Conservation (phyloP, 441 rosid genomes). For the Kokia cookei region DNA sequence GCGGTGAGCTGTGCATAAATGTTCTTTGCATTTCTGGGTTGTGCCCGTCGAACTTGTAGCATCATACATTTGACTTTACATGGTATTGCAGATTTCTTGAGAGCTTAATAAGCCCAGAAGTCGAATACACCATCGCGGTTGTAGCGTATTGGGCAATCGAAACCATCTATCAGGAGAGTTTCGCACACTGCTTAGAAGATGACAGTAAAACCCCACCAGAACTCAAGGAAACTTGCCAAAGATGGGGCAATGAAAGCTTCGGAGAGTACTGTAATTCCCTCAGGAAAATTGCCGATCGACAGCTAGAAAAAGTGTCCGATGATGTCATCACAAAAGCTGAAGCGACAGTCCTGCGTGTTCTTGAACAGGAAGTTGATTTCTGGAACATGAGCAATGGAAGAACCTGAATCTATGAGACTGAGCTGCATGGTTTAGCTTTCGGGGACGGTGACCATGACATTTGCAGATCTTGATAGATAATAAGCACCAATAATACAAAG, state of each 20-base stretch:
- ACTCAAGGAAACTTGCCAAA: conserved; percentile 36
- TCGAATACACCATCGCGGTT: conserved; percentile 30
- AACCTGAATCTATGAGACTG: conserved; percentile 7
- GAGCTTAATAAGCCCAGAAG: conserved; percentile 36
- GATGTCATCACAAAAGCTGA: conserved; percentile 34
- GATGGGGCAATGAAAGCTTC: conserved; percentile 54
- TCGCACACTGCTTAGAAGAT: conserved; percentile 43
- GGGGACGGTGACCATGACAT: background rate
- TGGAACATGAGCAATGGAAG: conserved; percentile 45
- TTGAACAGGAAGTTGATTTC: conserved; percentile 46
- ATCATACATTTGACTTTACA: background rate
- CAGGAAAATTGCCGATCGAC: conserved; percentile 26
- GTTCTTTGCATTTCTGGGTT: background rate
- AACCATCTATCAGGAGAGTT: conserved; percentile 50
- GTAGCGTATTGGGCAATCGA: conserved; percentile 55
- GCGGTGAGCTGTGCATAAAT: background rate
- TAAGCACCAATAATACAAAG: background rate
- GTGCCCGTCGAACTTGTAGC: background rate
- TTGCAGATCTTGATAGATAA: background rate
- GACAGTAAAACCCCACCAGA: conserved; percentile 30
- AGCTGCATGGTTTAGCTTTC: background rate
- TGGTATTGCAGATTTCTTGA: conserved; percentile 35
- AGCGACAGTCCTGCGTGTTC: conserved; percentile 24
- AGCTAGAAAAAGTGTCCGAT: conserved; percentile 29
- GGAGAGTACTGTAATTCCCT: conserved; percentile 40